Percentiles rank a stretch among this genome's conserved stretches.
Evolutionary conservation across 495 filamentous ascomycete genomes (phyloP).

Genomic region (Penicillium flavigenum): DNA sequence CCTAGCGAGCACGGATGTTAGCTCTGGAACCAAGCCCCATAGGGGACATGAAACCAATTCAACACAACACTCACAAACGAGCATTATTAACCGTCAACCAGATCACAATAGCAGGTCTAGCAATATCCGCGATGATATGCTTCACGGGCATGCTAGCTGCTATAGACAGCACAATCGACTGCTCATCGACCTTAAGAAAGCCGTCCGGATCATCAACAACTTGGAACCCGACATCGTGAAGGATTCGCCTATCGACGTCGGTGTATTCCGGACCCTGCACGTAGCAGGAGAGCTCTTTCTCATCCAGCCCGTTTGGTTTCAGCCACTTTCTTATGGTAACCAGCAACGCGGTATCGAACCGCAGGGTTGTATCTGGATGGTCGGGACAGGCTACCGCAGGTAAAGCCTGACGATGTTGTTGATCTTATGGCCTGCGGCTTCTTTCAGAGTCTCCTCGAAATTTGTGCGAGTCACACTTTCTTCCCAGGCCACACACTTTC

Average conservation of each 20-base stretch:
- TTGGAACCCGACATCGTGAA: not conserved
- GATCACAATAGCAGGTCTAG: constrained; percentile 6
- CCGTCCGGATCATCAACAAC: constrained; percentile 4
- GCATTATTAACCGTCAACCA: not conserved
- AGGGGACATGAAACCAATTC: not conserved
- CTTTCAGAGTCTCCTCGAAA: not conserved
- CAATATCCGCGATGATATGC: constrained; percentile 2
- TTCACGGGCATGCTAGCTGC: not conserved
- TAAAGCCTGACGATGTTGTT: not conserved
- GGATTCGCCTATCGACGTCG: not conserved
- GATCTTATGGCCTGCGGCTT: not conserved
- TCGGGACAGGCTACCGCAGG: not conserved
- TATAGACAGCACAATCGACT: constrained; percentile 5
- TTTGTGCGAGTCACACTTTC: not conserved
- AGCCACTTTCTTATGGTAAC: not conserved
- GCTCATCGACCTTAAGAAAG: constrained; percentile 1
- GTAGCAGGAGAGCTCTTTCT: not conserved
- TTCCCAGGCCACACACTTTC: not conserved
- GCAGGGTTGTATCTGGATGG: not conserved
- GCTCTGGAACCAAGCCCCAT: not conserved
- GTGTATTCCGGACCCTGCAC: not conserved
- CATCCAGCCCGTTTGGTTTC: not conserved
- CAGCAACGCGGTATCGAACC: not conserved
- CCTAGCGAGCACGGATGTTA: not conserved
- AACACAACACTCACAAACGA: not conserved